Base-by-base conservation (phyloP, 2,329 filamentous ascomycete species). In the Teratosphaeria zuluensis region DNA sequence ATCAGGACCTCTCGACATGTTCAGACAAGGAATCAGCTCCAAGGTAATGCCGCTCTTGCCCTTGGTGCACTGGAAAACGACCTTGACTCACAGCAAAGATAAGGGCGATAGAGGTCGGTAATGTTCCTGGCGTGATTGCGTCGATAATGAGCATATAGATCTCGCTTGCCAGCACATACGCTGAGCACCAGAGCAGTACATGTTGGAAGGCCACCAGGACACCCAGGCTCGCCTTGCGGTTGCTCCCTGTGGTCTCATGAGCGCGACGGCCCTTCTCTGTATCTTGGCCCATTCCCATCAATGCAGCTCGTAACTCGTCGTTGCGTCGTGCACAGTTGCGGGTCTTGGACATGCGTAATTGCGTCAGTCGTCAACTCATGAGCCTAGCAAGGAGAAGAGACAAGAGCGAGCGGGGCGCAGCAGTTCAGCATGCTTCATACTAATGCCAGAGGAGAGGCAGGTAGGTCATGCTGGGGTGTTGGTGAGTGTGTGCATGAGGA, bases 161-260 rank as follows among this genome's bases (percentile, higher is more conserved):
- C 52, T 63, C 61, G 42, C 67, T 67, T 11, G 65, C 62, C 12
- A 64, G 42, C 14, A 69, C 63, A 51, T 68, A 68, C 8, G 63
- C 16, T 11, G 67, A 63, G 32, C 54, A 62, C 62, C 62, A 69
- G 1, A 68, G 56, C 31, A 70, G 56, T 2, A 65, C 11, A 46
- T 70, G 67, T 38, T 70, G 66, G 32, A 58, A 60, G 16, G 59
- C 28, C 1, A 70, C 61, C 51, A 68, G 64, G 9, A 56, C 59
- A 19, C 56, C 55, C 21, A 63, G 60, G 16, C 64, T 63, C 4
- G 38, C 53, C 46, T 48, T 56, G 12, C 9, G 9, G 30, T 28
- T 57, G 16, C 19, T 55, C 14, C 3, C 16, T 24, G 14, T n/a
- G 30, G 46, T 42, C 19, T 42, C 55, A 33, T n/a, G 4, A 19